Evolutionary conservation across 2,329 filamentous ascomycete genomes (phyloP).

Genomic region (Setomelanomma holmii): DNA sequence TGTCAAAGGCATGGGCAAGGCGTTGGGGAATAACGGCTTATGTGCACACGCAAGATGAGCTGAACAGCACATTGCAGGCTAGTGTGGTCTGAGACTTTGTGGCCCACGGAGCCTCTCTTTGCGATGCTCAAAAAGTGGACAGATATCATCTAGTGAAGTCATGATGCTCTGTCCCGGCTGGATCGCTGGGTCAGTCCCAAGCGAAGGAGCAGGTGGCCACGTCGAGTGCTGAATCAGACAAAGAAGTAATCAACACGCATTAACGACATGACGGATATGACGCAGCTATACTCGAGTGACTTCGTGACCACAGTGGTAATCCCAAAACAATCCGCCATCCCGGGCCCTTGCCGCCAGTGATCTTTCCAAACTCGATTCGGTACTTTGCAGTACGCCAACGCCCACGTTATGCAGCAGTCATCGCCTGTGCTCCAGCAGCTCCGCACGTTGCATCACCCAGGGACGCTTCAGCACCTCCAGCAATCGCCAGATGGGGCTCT

Average conservation of each 20-base stretch:
- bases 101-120: neutral
- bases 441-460: slow-evolving; percentile 32
- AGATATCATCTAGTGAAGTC: slow-evolving; percentile 8
- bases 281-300: slow-evolving; percentile 2
- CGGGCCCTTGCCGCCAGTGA: neutral
- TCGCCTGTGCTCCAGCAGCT: slow-evolving; percentile 27
- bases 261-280: slow-evolving; percentile 14
- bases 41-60: slow-evolving; percentile 11
- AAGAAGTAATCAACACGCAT: slow-evolving; percentile 30
- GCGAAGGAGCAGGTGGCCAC: slow-evolving; percentile 21
- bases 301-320: neutral
- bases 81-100: slow-evolving; percentile 25
- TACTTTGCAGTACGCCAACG: neutral
- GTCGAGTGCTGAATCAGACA: slow-evolving; percentile 35
- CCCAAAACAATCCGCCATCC: neutral
- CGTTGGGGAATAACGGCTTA: slow-evolving; percentile 42
- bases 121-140: slow-evolving; percentile 7
- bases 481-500: slow-evolving; percentile 35
- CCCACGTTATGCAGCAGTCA: neutral
- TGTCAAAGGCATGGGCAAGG: slow-evolving; percentile 48
- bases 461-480: slow-evolving; percentile 36
- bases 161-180: slow-evolving; percentile 13
- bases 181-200: slow-evolving; percentile 14
- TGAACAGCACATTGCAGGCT: no score
- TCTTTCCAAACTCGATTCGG: neutral